Conservation (phyloP, 148 eudicot species). For the Talinum fruticosum region DNA sequence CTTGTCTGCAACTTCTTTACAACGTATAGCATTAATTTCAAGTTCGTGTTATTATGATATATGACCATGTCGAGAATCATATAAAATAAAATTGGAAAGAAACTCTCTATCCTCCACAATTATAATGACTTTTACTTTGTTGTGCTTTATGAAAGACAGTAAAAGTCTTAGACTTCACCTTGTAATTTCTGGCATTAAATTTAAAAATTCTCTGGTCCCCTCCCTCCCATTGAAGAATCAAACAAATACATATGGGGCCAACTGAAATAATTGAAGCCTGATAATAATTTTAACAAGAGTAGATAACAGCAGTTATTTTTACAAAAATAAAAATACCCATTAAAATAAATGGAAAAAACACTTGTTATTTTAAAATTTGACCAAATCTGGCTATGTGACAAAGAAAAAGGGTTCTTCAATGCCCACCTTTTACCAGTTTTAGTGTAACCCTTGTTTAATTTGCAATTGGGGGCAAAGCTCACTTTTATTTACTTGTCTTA, state of each 20-base stretch:
- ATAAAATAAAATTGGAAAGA: too few relatives aligned
- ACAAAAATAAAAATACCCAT: neutral
- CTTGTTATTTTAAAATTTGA: neutral
- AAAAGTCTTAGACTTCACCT: neutral
- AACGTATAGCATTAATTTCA: too few relatives aligned
- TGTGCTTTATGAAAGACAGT: neutral
- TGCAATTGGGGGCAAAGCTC: neutral
- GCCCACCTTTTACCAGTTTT: neutral
- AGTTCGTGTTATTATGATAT: too few relatives aligned
- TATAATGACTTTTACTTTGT: too few relatives aligned
- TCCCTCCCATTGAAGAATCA: neutral
- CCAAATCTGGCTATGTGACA: neutral
- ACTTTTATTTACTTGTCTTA: constrained; percentile 1
- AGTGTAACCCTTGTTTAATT: neutral
- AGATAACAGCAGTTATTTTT: neutral
- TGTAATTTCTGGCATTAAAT: neutral
- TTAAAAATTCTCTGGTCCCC: neutral
- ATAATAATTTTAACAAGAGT: neutral
- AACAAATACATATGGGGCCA: neutral
- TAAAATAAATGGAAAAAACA: neutral
- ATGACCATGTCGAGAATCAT: too few relatives aligned
- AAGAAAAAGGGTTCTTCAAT: neutral
- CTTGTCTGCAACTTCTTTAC: too few relatives aligned
- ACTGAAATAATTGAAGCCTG: neutral
- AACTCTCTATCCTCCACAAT: too few relatives aligned